Base-by-base conservation (phyloP, 2,329 filamentous ascomycete species). In the Chaetomium olivaceum region DNA sequence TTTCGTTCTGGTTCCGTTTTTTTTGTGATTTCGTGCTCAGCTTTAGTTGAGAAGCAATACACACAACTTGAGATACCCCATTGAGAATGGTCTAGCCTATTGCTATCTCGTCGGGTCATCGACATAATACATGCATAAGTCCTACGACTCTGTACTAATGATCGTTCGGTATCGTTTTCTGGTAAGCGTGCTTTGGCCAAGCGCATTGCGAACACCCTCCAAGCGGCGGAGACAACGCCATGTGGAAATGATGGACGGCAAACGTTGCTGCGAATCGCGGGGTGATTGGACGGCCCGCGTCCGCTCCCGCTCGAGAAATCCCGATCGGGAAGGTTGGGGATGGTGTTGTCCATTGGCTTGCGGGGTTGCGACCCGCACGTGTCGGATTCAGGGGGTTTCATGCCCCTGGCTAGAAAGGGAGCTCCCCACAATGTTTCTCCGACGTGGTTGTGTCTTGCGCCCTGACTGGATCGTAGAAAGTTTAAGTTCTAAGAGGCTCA, bases 311-410 rank as follows among this genome's bases (percentile, higher is more conserved):
- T 43, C 52, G 33, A 60, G 50, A 39, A 60, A 31, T 57, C 68
- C 66, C 46, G 58, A 70, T 59, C 39, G 64, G 70, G 70, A 64
- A 71, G 70, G 70, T 62, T 69, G 62, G 63, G 21, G 61, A 62
- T 68, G 46, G 36, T 29, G 56, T 23, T 23, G 54, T 36, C 19
- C 27, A 33, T n/a, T 23, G 33, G 51, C 57, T 23, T 61, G 65
- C 36, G 57, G 59, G 59, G 59, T 54, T n/a, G n/a, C 7, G 33
- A 14, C 19, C 48, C 31, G 50, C 59, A 63, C 60, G 62, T 62
- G 62, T 48, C 16, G 39, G 16, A 33, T 57, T 54, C 61, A 64
- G 61, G 59, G 60, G 36, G 59, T 57, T 58, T 61, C 66, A 39
- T 19, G 25, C 58, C 61, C 55, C 58, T 66, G 66, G 62, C 50